Evolutionary conservation across 441 rosid genomes (phyloP).

Genomic region (Sinapis alba): DNA sequence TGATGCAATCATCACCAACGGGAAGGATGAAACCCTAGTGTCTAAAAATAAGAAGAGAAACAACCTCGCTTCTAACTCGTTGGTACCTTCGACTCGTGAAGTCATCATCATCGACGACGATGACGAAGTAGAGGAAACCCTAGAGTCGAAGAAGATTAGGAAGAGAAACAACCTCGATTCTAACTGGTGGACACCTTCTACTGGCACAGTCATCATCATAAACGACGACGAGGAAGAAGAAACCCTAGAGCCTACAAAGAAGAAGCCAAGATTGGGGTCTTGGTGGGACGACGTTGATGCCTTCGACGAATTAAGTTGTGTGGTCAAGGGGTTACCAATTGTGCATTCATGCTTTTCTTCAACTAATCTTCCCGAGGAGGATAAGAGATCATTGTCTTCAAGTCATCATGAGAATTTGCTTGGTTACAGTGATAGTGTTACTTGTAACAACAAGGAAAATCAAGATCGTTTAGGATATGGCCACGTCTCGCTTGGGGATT

Average conservation of each 20-base stretch:
- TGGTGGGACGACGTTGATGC: background rate
- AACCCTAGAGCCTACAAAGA: constrained; percentile 18
- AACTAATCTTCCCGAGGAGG: background rate
- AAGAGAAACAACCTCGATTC: background rate
- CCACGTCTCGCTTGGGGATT: constrained; percentile 24
- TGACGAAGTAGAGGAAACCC: background rate
- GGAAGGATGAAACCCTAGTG: background rate
- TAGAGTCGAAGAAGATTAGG: background rate
- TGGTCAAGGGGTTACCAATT: constrained; percentile 7
- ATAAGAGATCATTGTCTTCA: background rate
- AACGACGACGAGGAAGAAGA: background rate
- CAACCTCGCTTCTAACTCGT: background rate
- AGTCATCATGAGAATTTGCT: background rate
- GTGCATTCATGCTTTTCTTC: background rate
- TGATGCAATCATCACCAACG: background rate
- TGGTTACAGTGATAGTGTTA: background rate
- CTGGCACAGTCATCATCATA: background rate
- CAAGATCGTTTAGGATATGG: background rate
- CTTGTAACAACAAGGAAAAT: background rate
- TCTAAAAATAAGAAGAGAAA: background rate
- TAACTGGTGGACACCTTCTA: background rate
- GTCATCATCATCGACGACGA: background rate
- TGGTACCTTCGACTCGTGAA: background rate
- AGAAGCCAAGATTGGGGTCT: constrained; percentile 9
- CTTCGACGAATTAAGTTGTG: constrained; percentile 8